A percentile compares a stretch with the other conserved stretches of the same genome.
These are phyloP conservation scores for Echeveria elegans DNA, from an alignment of 164 flowering plant genomes.

Conservation along the genomic window DNA sequence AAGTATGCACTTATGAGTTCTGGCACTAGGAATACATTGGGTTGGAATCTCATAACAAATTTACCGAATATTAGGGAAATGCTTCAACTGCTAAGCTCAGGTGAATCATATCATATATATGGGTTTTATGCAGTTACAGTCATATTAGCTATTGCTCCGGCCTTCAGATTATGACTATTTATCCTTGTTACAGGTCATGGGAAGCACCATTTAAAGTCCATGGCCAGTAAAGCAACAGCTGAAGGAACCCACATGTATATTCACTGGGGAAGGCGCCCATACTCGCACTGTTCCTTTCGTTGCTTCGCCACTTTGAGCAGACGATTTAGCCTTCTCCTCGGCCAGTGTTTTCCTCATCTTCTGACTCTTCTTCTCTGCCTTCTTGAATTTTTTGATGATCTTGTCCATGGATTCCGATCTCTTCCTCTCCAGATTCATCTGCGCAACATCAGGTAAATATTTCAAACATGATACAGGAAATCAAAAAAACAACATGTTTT, in stretches of 20 bases:
- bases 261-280: conserved; percentile 1
- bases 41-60: too few species aligned
- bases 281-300: background rate
- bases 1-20: too few species aligned
- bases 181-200: too few species aligned
- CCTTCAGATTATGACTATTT: background rate
- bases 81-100: too few species aligned
- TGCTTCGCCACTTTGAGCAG: background rate
- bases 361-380: conserved; percentile 36
- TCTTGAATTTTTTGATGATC: conserved; percentile 38
- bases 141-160: too few species aligned
- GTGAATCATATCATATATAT: too few species aligned
- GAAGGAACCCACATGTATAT: conserved; percentile 3
- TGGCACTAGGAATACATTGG: too few species aligned
- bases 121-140: too few species aligned
- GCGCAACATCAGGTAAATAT: conserved; percentile 7
- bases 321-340: background rate
- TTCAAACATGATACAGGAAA: background rate
- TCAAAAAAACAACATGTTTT: background rate
- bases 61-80: too few species aligned
- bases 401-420: conserved; percentile 47
- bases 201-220: background rate
- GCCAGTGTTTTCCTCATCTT: conserved; percentile 30
- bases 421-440: conserved; percentile 61
- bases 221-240: conserved; percentile 1